Percentiles rank a stretch among this genome's conserved stretches.
Evolutionary conservation across 306 rosid species (phyloP).

Genomic region (Cicer arietinum): DNA sequence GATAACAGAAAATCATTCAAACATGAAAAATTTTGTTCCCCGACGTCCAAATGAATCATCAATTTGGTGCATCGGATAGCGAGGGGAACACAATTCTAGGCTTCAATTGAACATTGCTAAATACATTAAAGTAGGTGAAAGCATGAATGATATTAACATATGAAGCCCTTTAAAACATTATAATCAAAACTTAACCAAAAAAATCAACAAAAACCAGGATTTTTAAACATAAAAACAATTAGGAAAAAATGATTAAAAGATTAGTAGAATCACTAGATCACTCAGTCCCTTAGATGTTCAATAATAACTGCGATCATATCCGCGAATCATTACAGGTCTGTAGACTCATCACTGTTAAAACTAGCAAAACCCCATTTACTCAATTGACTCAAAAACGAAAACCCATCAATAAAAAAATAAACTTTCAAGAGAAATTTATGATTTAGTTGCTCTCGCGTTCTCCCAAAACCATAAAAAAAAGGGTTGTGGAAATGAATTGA

Average conservation of each 20-base stretch:
- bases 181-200: too few species aligned
- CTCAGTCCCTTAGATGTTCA: slow-evolving; percentile 99
- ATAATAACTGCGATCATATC: slow-evolving; percentile 69
- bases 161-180: slow-evolving; percentile 41
- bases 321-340: slow-evolving; percentile 97
- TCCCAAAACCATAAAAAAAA: slow-evolving; percentile 36
- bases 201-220: too few species aligned
- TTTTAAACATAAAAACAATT: too few species aligned
- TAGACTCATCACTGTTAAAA: slow-evolving; percentile 68
- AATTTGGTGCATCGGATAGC: slow-evolving; percentile 67
- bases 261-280: background rate
- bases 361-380: background rate
- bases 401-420: background rate
- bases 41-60: slow-evolving; percentile 73
- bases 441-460: slow-evolving; percentile 62
- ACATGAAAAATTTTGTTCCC: slow-evolving; percentile 53
- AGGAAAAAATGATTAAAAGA: background rate
- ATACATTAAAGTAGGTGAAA: slow-evolving; percentile 33
- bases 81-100: slow-evolving; percentile 66
- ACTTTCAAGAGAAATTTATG: background rate
- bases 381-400: too few species aligned
- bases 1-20: too few species aligned
- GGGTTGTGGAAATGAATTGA: slow-evolving; percentile 14
- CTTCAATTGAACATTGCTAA: slow-evolving; percentile 41
- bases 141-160: background rate